A percentile compares a stretch with the other conserved stretches of the same genome.
Evolutionary conservation across 2,329 filamentous ascomycete species (phyloP).

Genomic region (Fusarium globosum): DNA sequence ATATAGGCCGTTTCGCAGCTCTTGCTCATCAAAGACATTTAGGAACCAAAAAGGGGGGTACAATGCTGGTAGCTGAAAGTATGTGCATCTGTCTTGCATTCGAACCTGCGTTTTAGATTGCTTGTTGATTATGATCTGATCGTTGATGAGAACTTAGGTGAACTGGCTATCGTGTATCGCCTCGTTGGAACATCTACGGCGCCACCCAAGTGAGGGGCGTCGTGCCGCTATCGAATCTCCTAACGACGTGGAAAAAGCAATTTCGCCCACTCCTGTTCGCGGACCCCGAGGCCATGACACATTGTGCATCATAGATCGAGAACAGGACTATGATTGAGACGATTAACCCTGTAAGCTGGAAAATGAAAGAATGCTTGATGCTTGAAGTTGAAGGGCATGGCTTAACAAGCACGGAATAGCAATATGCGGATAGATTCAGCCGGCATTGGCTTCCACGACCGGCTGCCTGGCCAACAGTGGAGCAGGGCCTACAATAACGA

Average conservation of each 20-base stretch:
- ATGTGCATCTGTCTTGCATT: not conserved
- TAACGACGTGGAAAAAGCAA: constrained; percentile 26
- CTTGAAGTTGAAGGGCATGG: not conserved
- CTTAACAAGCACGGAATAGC: not conserved
- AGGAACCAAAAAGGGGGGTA: not conserved
- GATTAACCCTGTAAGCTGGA: not conserved
- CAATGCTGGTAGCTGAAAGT: constrained; percentile 5
- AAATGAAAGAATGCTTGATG: not conserved
- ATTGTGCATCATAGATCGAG: not conserved
- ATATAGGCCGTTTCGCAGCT: not conserved
- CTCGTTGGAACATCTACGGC: not conserved
- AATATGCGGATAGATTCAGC: not conserved
- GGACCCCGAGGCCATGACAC: not conserved
- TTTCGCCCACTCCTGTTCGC: not conserved
- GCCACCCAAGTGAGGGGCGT: constrained; percentile 5
- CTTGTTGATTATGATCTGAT: constrained; percentile 28
- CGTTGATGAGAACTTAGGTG: constrained; percentile 7
- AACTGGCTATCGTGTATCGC: not conserved
- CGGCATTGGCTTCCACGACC: not conserved
- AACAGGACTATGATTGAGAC: not conserved
- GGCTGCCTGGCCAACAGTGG: constrained; percentile 3
- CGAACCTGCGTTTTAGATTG: constrained; percentile 3
- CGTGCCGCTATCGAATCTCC: constrained; percentile 7
- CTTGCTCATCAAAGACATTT: not conserved
- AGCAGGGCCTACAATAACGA: not conserved